Percentiles rank a stretch among this genome's conserved stretches.
Evolutionary conservation across 2,329 filamentous ascomycete species (phyloP).

Genomic region (Chrysosphaeria jannelii): DNA sequence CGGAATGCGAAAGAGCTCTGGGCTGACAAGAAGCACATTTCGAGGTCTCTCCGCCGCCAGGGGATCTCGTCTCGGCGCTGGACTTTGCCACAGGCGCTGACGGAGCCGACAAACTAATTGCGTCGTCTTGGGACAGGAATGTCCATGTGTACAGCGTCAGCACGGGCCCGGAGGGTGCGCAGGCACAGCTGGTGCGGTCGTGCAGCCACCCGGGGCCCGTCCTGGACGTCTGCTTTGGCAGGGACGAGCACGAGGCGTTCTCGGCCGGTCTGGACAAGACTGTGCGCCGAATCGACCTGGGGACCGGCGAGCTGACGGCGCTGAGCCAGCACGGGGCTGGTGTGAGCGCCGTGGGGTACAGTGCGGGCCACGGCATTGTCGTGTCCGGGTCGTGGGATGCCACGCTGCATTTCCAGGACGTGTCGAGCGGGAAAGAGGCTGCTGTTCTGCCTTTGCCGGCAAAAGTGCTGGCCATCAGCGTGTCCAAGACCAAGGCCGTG

Average conservation of each 20-base stretch:
- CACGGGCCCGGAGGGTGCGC: slow-evolving; percentile 20
- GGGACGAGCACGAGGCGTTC: slow-evolving; percentile 56
- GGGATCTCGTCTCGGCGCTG: slow-evolving; percentile 64
- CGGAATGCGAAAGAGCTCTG: no score
- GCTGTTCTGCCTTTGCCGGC: slow-evolving; percentile 37
- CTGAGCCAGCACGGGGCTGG: slow-evolving; percentile 53
- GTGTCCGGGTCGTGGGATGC: slow-evolving; percentile 84
- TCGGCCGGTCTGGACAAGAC: slow-evolving; percentile 65
- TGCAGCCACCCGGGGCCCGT: slow-evolving; percentile 65
- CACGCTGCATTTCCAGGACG: slow-evolving; percentile 59
- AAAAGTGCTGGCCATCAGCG: slow-evolving; percentile 69
- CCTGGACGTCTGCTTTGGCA: slow-evolving; percentile 73
- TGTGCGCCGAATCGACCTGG: slow-evolving; percentile 46
- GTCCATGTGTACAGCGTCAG: slow-evolving; percentile 66
- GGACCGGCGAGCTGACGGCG: slow-evolving; percentile 38
- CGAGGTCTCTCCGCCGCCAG: slow-evolving; percentile 53
- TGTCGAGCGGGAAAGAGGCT: slow-evolving; percentile 9
- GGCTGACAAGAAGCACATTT: slow-evolving; percentile 12
- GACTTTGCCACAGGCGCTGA: slow-evolving; percentile 53
- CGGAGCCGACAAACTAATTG: slow-evolving; percentile 50
- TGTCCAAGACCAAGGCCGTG: slow-evolving; percentile 52
- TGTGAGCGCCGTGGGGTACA: slow-evolving; percentile 65
- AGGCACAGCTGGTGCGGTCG: slow-evolving; percentile 34
- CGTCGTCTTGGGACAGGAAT: slow-evolving; percentile 81
- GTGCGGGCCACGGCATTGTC: slow-evolving; percentile 44